Conservation (phyloP, 2,329 filamentous ascomycete species). For the Phialemonium atrogriseum region DNA sequence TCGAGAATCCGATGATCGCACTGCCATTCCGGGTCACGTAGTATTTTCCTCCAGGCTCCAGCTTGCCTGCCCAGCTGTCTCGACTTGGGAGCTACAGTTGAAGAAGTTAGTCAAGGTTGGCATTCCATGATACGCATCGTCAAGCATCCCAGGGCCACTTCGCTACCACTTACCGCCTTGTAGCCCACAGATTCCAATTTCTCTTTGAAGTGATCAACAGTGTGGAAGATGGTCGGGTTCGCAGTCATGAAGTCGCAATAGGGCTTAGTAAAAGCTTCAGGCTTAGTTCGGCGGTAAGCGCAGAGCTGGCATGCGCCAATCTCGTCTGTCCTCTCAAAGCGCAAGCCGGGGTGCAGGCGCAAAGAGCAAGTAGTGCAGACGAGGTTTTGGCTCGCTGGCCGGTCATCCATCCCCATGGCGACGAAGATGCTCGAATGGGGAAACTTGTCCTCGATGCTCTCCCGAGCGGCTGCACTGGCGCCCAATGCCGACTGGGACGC, state of each 20-base stretch:
- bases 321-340: too few relatives aligned
- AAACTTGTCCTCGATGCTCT: conserved; percentile 4
- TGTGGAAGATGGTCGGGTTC: conserved; percentile 91
- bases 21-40: conserved; percentile 80
- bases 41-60: conserved; percentile 80
- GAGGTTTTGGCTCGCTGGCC: conserved; percentile 22
- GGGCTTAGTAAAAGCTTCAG: conserved; percentile 67
- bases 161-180: conserved; percentile 49
- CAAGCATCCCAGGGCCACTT: too few relatives aligned
- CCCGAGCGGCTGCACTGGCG: conserved; percentile 1
- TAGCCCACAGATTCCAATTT: conserved; percentile 68
- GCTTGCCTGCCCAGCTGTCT: conserved; percentile 63
- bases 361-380: conserved; percentile 31
- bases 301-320: too few relatives aligned
- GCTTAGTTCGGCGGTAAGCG: too few relatives aligned
- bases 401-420: conserved; percentile 29
- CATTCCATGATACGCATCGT: too few relatives aligned
- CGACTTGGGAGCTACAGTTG: conserved; percentile 61
- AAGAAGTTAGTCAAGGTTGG: conserved; percentile 12
- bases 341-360: conserved; percentile 19
- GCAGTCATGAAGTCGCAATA: conserved; percentile 81
- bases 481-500: background rate
- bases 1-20: conserved; percentile 74
- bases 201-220: conserved; percentile 68
- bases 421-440: conserved; percentile 31